These are phyloP conservation scores for Cercospora zeina DNA, from an alignment of 2,329 filamentous ascomycete genomes.

Conservation along the genomic window DNA sequence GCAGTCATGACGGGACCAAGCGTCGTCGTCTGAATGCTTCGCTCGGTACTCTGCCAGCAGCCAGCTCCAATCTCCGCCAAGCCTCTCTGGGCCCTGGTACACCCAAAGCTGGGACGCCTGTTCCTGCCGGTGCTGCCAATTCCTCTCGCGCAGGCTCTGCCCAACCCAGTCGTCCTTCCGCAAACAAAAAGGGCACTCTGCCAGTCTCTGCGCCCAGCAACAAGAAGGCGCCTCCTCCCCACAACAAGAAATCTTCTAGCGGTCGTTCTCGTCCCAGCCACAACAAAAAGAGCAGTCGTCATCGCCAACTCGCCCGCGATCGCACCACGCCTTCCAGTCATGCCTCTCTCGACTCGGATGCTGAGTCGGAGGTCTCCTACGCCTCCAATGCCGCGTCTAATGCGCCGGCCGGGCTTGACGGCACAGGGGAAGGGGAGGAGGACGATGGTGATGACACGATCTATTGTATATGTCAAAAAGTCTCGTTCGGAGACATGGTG, in stretches of 20 bases:
- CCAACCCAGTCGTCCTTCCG: slow-evolving; percentile 48
- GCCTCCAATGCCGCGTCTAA: slow-evolving; percentile 33
- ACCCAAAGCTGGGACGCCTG: slow-evolving; percentile 59
- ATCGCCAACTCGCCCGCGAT: slow-evolving; percentile 40
- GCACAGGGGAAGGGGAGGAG: slow-evolving; percentile 33
- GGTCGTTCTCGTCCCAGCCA: slow-evolving; percentile 28
- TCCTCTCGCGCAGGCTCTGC: slow-evolving; percentile 60
- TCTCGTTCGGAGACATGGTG: slow-evolving; percentile 86
- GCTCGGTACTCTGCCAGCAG: slow-evolving; percentile 56
- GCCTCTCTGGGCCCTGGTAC: slow-evolving; percentile 64
- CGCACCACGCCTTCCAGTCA: slow-evolving; percentile 39
- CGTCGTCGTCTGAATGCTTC: slow-evolving; percentile 58
- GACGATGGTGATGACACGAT: slow-evolving; percentile 55
- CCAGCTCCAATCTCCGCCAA: slow-evolving; percentile 57
- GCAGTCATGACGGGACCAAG: slow-evolving; percentile 53
- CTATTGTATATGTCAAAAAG: slow-evolving; percentile 80
- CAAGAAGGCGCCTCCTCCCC: slow-evolving; percentile 55
- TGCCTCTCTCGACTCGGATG: slow-evolving; percentile 28
- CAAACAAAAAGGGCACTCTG: slow-evolving; percentile 38
- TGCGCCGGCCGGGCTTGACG: slow-evolving; percentile 34
- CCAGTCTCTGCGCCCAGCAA: slow-evolving; percentile 34
- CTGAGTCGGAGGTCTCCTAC: slow-evolving; percentile 23
- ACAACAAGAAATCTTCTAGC: slow-evolving; percentile 36
- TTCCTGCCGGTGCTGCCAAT: slow-evolving; percentile 43
- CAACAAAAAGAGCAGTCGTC: slow-evolving; percentile 39